Base-by-base conservation (phyloP, 2,329 filamentous ascomycete genomes). In the Ophiostoma novo-ulmi region DNA sequence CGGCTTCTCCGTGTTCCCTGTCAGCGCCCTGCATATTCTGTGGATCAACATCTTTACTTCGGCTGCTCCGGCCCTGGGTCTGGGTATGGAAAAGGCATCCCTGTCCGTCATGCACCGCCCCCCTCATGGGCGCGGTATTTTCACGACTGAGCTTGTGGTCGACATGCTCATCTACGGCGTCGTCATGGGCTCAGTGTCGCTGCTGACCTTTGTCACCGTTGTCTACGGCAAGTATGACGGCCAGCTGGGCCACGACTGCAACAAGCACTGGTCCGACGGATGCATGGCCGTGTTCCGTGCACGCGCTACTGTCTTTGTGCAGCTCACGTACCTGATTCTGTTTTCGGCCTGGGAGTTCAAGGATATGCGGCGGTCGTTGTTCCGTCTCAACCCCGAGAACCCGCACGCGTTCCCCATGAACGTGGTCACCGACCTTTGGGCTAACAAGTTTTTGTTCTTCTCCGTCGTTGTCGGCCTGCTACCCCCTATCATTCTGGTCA, bases 11-110 rank as follows among this genome's bases (percentile, higher is more conserved):
- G 92, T 97, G 11, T 97, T 96, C 79, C 93, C 93, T 5, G 87
- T 97, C 64, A 88, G 91, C 0, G 92, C 93, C 0, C 88, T 97
- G 13, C 89, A 97, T 76, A 94, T 97, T 73, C 86, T 97, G 72
- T 97, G 92, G 93, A 92, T 97, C 78, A 97, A 97, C 80, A 94
- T 97, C 91, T 86, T 95, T 70, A 97, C 93, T 0, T 94, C 91
- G 58, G 91, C 90, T 1, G 88, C 95, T 78, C 93, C 93, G 1
- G 93, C 94, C 71, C 95, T 97, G 82, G 93, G 93, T 63, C 86
- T 97, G 0, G 92, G 93, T 26, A 90, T 93, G 75, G 93, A 97
- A 79, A 81, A 85, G 64, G 91, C 92, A 0, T 87, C 89, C 0
- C 85, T 87, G 1, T 91, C 94, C 77, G 89, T 97, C 73, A 92